phyloP scores from a whole-genome alignment of 805 yeast genomes.

The Candida michaelii region DNA sequence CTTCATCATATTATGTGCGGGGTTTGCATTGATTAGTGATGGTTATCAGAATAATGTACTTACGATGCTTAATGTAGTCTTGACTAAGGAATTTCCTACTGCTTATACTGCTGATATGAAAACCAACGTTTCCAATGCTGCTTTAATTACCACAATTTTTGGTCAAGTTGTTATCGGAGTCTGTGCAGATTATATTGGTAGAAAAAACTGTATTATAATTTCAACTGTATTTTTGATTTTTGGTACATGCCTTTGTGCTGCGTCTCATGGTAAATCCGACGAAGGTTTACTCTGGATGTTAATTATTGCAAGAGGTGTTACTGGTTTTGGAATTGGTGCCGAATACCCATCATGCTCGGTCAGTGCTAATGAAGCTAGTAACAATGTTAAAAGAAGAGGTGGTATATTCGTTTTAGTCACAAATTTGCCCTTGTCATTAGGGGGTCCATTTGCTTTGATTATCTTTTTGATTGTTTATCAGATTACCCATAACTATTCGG shows the following conservation, averaged over 20 bases:
- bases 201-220: conserved; percentile 68
- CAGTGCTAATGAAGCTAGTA: conserved; percentile 71
- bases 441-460: conserved; percentile 74
- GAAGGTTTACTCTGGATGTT: conserved; percentile 79
- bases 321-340: conserved; percentile 80
- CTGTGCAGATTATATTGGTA: conserved; percentile 62
- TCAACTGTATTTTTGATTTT: conserved; percentile 62
- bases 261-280: conserved; percentile 57
- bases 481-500: conserved; percentile 50
- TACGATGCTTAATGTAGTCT: conserved; percentile 65
- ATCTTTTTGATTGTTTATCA: conserved; percentile 67
- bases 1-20: conserved; percentile 59
- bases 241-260: conserved; percentile 68
- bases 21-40: conserved; percentile 74
- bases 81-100: conserved; percentile 47
- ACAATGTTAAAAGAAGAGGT: conserved; percentile 62
- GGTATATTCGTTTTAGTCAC: conserved; percentile 65
- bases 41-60: conserved; percentile 76
- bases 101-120: conserved; percentile 46
- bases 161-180: conserved; percentile 70
- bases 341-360: conserved; percentile 72
- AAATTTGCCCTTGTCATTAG: conserved; percentile 69
- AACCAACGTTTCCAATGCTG: conserved; percentile 68
- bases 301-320: conserved; percentile 68
- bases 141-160: conserved; percentile 66